A percentile compares a stretch with the other conserved stretches of the same genome.
These are phyloP conservation scores for Candida dubliniensis DNA, from an alignment of 1,139 yeast genomes.

Conservation along the genomic window DNA sequence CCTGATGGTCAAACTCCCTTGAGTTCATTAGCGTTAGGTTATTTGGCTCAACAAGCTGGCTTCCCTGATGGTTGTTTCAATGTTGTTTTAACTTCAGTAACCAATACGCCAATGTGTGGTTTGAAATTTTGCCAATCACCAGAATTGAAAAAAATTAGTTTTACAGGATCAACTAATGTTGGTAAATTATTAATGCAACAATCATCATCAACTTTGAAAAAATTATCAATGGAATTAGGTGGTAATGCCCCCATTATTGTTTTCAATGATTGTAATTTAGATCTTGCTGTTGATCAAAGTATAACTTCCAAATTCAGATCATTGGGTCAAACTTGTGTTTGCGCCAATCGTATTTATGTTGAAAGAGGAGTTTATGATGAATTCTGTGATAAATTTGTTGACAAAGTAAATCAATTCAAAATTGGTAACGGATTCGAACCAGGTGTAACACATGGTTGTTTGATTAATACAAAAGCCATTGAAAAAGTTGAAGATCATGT, in stretches of 20 bases:
- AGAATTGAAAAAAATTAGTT: slow-evolving; percentile 48
- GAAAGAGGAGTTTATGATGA: slow-evolving; percentile 69
- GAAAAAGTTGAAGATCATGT: slow-evolving; percentile 41
- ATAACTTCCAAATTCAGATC: slow-evolving; percentile 61
- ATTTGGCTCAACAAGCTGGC: slow-evolving; percentile 44
- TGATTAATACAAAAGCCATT: slow-evolving; percentile 42
- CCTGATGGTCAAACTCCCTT: slow-evolving; percentile 50
- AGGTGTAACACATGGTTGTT: slow-evolving; percentile 47
- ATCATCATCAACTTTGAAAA: slow-evolving; percentile 46
- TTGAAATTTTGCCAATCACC: slow-evolving; percentile 38
- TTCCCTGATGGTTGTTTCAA: slow-evolving; percentile 47
- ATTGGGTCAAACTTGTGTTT: slow-evolving; percentile 90
- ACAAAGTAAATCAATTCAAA: slow-evolving; percentile 32
- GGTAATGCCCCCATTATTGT: slow-evolving; percentile 55
- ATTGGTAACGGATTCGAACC: slow-evolving; percentile 46
- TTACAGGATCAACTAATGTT: slow-evolving; percentile 60
- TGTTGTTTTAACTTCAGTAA: slow-evolving; percentile 38
- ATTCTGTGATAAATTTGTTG: slow-evolving; percentile 37
- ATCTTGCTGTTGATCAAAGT: slow-evolving; percentile 48
- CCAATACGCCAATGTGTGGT: slow-evolving; percentile 36
- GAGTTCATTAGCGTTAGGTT: slow-evolving; percentile 45
- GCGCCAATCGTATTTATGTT: slow-evolving; percentile 80
- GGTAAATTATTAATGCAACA: slow-evolving; percentile 53
- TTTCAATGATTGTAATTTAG: slow-evolving; percentile 50
- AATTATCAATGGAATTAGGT: slow-evolving; percentile 52